Percentiles rank a stretch among this genome's conserved stretches.
Conservation (phyloP, 805 yeast genomes). For the Candida insectorum region DNA sequence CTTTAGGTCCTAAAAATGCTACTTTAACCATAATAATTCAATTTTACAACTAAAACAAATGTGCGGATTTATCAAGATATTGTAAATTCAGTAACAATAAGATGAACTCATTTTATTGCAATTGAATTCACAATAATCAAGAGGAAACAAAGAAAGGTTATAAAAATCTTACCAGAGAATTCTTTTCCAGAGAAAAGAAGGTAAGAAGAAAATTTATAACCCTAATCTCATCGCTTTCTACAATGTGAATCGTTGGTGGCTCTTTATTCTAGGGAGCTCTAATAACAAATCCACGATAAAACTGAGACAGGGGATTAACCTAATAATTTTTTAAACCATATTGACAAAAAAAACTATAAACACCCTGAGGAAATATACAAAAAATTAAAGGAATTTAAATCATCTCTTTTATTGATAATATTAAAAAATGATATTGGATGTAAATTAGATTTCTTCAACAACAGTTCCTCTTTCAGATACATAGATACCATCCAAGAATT, state of each 20-base stretch:
- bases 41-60: not conserved
- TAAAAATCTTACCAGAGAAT: not conserved
- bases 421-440: conserved; percentile 13
- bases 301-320: conserved; percentile 11
- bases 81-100: not conserved
- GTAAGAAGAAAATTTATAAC: not conserved
- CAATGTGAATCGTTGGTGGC: conserved; percentile 41
- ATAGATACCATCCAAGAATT: conserved; percentile 99
- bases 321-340: conserved; percentile 9
- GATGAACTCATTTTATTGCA: not conserved
- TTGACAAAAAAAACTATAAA: conserved; percentile 10
- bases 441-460: conserved; percentile 57
- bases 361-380: conserved; percentile 17
- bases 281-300: conserved; percentile 32
- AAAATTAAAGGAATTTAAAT: conserved; percentile 14
- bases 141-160: not conserved
- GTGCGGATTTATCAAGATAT: not conserved
- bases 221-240: conserved; percentile 8
- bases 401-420: not conserved
- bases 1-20: conserved; percentile 84
- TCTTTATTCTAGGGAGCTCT: conserved; percentile 40
- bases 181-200: not conserved
- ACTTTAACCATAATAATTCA: conserved; percentile 34
- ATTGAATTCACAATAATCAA: not conserved
- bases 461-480: conserved; percentile 94